A percentile compares a stretch with the other conserved stretches of the same genome.
Evolutionary conservation across 768 basidiomycete genomes (phyloP).

Genomic region (Leccinum imitatum): DNA sequence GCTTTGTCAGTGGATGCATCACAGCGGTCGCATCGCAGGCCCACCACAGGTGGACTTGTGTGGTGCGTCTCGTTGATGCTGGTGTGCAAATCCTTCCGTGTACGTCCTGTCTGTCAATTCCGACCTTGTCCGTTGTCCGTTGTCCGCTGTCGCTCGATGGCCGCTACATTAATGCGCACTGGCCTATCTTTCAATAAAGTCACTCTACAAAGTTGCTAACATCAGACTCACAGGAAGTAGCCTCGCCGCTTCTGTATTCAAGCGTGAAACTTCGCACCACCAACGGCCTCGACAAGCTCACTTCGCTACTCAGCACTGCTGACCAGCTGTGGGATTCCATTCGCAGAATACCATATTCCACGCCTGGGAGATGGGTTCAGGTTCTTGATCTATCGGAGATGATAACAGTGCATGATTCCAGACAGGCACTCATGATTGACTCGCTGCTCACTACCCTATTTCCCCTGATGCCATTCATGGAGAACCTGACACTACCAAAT

Average conservation of each 20-base stretch:
- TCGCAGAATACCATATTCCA: conserved; percentile 80
- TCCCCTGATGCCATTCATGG: conserved; percentile 65
- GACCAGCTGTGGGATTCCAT: conserved; percentile 89
- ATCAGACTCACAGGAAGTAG: conserved; percentile 49
- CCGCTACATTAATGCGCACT: background rate
- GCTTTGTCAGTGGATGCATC: conserved; percentile 23
- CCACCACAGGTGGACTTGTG: conserved; percentile 2
- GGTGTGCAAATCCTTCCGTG: conserved; percentile 42
- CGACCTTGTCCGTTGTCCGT: background rate
- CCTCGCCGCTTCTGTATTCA: conserved; percentile 66
- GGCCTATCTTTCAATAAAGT: conserved; percentile 1
- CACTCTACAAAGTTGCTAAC: conserved; percentile 15
- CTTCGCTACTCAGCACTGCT: conserved; percentile 53
- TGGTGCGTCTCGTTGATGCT: conserved; percentile 33
- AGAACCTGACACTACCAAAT: conserved; percentile 51
- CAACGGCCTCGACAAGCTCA: conserved; percentile 53
- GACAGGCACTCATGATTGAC: conserved; percentile 56
- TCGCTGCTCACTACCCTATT: conserved; percentile 63
- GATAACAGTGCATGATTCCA: conserved; percentile 39
- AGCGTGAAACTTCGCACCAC: conserved; percentile 46
- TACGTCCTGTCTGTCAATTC: conserved; percentile 24
- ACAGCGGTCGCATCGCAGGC: conserved; percentile 8
- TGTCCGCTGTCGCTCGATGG: conserved; percentile 1
- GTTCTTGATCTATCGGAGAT: conserved; percentile 67
- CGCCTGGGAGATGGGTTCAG: conserved; percentile 87